Percentiles rank a stretch among this genome's conserved stretches.
Evolutionary conservation across 495 filamentous ascomycete genomes (phyloP).

Genomic region (Penicillium paxilli): DNA sequence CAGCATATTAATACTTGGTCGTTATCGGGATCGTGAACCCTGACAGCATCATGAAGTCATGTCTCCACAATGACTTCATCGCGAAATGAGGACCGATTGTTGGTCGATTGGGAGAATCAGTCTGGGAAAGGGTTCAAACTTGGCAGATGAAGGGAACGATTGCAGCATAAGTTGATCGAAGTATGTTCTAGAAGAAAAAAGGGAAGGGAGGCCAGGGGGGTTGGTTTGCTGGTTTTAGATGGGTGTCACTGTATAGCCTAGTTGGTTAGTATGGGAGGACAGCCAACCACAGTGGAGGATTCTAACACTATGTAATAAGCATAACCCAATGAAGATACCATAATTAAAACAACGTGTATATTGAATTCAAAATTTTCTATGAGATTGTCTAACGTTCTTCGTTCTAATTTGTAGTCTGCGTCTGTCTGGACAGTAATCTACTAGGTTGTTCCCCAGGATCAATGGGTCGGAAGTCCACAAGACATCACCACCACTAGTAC

Average conservation of each 20-base stretch:
- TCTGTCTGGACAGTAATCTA: too few relatives aligned
- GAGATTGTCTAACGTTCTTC: too few relatives aligned
- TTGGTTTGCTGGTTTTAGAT: neutral
- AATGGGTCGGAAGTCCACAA: too few relatives aligned
- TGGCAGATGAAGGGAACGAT: neutral
- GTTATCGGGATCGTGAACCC: neutral
- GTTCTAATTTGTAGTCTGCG: too few relatives aligned
- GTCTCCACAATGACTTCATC: constrained; percentile 35
- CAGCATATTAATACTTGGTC: constrained; percentile 7
- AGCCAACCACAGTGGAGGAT: too few relatives aligned
- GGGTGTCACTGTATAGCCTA: neutral
- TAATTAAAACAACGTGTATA: too few relatives aligned
- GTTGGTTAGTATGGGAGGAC: neutral
- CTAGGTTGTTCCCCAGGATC: too few relatives aligned
- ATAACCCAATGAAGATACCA: too few relatives aligned
- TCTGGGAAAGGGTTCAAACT: constrained; percentile 3
- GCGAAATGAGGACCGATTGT: constrained; percentile 6
- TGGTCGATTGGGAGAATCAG: neutral
- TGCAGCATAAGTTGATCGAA: neutral
- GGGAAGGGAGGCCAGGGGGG: neutral
- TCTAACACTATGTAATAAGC: too few relatives aligned
- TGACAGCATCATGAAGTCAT: constrained; percentile 47
- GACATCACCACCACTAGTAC: too few relatives aligned
- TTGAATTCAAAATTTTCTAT: too few relatives aligned
- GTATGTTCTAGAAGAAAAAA: constrained; percentile 8